A percentile compares a stretch with the other conserved stretches of the same genome.
phyloP scores from a whole-genome alignment of 2,329 filamentous ascomycete genomes.

The Fusarium dimerum region DNA sequence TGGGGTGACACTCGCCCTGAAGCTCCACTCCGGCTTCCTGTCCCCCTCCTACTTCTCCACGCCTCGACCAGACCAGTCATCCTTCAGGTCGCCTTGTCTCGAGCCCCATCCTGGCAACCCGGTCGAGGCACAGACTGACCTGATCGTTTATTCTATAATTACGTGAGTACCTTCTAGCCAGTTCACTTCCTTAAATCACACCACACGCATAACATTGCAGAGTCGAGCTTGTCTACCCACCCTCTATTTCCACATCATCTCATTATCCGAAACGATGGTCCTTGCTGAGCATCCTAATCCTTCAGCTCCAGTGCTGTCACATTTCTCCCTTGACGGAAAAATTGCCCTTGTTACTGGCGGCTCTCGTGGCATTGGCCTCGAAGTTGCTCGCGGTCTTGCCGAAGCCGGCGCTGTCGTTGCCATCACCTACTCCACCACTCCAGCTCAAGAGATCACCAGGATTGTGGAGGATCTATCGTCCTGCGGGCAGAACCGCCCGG shows the following conservation, averaged over 20 bases:
- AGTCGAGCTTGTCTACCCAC: not conserved
- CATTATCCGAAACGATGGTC: constrained; percentile 13
- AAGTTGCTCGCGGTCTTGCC: constrained; percentile 20
- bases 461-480: constrained; percentile 10
- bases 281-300: constrained; percentile 21
- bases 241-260: not conserved
- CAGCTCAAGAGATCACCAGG: constrained; percentile 9
- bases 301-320: constrained; percentile 20
- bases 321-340: constrained; percentile 39
- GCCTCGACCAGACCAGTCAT: too few species aligned
- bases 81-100: too few species aligned
- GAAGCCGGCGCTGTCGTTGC: constrained; percentile 27
- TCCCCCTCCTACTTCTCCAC: too few species aligned
- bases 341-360: constrained; percentile 53
- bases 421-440: not conserved
- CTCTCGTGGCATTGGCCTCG: constrained; percentile 53
- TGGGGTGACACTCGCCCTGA: too few species aligned
- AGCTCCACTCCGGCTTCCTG: too few species aligned
- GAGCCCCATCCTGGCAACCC: too few species aligned
- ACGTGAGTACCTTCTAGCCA: too few species aligned
- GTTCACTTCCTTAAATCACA: not conserved
- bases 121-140: too few species aligned
- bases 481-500: constrained; percentile 8
- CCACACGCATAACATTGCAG: not conserved
- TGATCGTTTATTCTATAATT: too few species aligned